phyloP scores from a whole-genome alignment of 768 basidiomycete species.

The Mycena albidolilacea region DNA sequence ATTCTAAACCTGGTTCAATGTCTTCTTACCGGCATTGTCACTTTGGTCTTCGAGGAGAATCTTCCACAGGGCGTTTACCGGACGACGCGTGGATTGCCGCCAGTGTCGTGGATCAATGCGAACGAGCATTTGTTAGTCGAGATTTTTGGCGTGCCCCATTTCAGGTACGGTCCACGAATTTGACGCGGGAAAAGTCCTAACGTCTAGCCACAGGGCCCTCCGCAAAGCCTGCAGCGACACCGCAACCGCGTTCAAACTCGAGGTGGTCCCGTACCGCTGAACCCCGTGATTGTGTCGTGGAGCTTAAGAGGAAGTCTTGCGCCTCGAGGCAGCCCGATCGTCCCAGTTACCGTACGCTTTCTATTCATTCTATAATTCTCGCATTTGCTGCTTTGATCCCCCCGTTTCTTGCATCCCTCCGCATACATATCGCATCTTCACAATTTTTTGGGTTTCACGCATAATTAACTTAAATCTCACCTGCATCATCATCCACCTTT shows the following conservation, averaged over 20 bases:
- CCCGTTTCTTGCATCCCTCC: conserved; percentile 39
- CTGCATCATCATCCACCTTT: conserved; percentile 32
- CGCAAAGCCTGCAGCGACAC: conserved; percentile 82
- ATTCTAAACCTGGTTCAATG: conserved; percentile 80
- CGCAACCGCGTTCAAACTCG: conserved; percentile 80
- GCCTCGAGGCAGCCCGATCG: conserved; percentile 49
- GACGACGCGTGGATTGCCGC: conserved; percentile 84
- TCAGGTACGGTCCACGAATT: conserved; percentile 50
- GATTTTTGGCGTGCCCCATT: conserved; percentile 82
- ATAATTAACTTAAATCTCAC: conserved; percentile 46
- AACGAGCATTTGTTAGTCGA: conserved; percentile 78
- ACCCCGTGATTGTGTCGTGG: conserved; percentile 33
- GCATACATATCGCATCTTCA: conserved; percentile 29
- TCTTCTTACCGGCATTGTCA: conserved; percentile 80
- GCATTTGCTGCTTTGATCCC: conserved; percentile 47
- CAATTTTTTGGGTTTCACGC: conserved; percentile 34
- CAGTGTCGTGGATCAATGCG: conserved; percentile 81
- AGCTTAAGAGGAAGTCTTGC: conserved; percentile 38
- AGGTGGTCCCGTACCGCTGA: conserved; percentile 66
- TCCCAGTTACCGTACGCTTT: conserved; percentile 40
- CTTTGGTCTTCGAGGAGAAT: conserved; percentile 82
- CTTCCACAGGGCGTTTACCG: conserved; percentile 79
- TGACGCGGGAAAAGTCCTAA: neutral
- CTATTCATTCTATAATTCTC: conserved; percentile 29
- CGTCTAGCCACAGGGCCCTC: conserved; percentile 55